These are phyloP conservation scores for Cyanodermella asteris DNA, from an alignment of 2,329 filamentous ascomycete species.

Conservation along the genomic window DNA sequence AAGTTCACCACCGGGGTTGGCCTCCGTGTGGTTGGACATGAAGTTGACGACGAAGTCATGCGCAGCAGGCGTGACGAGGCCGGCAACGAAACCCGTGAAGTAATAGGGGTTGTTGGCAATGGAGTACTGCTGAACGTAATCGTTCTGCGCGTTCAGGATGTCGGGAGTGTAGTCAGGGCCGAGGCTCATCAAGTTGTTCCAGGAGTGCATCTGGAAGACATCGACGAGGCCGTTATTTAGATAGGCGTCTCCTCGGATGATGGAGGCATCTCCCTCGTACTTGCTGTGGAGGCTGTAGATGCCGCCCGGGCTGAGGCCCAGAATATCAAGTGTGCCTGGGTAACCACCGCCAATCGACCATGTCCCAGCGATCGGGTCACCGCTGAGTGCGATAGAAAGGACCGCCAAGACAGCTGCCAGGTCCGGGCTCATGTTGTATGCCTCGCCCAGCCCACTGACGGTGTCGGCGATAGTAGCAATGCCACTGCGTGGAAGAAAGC, in stretches of 20 bases:
- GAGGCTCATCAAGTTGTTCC: too few species aligned
- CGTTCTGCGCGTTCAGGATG: too few species aligned
- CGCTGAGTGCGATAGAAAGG: slow-evolving; percentile 11
- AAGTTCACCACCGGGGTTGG: slow-evolving; percentile 17
- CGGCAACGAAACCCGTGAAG: slow-evolving; percentile 31
- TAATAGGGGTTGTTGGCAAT: slow-evolving; percentile 30
- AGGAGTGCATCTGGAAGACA: too few species aligned
- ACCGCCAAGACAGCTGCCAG: slow-evolving; percentile 16
- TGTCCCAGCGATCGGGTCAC: too few species aligned
- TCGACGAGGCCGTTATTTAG: too few species aligned
- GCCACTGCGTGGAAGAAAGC: slow-evolving; percentile 19
- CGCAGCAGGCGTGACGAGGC: slow-evolving; percentile 27
- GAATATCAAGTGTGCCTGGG: too few species aligned
- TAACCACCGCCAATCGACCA: too few species aligned
- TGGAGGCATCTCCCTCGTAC: slow-evolving; percentile 10
- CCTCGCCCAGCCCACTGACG: too few species aligned
- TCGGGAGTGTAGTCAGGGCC: too few species aligned
- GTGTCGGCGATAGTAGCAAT: slow-evolving; percentile 15
- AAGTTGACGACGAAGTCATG: slow-evolving; percentile 23
- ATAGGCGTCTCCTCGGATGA: slow-evolving; percentile 9
- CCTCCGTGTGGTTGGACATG: slow-evolving; percentile 22
- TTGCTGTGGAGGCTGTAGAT: slow-evolving; percentile 9
- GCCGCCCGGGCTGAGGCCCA: too few species aligned
- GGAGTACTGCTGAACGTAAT: slow-evolving; percentile 26
- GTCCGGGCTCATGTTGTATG: slow-evolving; percentile 19